phyloP scores from a whole-genome alignment of 1,139 yeast genomes.

The Yamadazyma trypodendri region DNA sequence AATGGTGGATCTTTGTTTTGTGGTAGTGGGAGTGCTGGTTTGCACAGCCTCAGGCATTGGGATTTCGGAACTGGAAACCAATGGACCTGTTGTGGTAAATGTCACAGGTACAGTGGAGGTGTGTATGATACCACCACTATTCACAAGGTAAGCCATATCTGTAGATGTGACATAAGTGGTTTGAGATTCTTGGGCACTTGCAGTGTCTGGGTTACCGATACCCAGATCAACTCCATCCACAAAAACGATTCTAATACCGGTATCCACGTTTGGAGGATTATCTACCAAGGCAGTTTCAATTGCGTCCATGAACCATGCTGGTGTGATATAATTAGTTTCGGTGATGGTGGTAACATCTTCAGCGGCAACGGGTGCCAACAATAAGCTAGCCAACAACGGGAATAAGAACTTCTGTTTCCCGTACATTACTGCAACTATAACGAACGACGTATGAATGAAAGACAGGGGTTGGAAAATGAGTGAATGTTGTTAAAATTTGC shows the following conservation, averaged over 20 bases:
- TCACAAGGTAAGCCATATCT: conserved; percentile 9
- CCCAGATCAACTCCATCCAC: conserved; percentile 24
- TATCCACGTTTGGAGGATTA: conserved; percentile 21
- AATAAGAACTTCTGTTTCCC: not conserved
- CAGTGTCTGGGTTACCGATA: not conserved
- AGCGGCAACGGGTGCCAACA: conserved; percentile 5
- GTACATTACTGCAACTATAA: not conserved
- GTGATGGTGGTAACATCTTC: conserved; percentile 25
- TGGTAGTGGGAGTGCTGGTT: conserved; percentile 3
- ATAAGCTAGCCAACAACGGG: conserved; percentile 4
- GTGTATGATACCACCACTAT: conserved; percentile 7
- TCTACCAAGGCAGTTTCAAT: conserved; percentile 22
- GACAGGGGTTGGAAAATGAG: conserved; percentile 2
- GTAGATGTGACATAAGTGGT: conserved; percentile 9
- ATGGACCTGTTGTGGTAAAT: conserved; percentile 6
- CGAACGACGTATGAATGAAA: not conserved
- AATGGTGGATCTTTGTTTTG: conserved; percentile 12
- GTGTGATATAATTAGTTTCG: conserved; percentile 31
- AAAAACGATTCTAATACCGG: conserved; percentile 35
- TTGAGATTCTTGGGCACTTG: not conserved
- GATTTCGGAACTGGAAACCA: not conserved
- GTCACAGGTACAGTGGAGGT: conserved; percentile 11
- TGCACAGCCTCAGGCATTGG: not conserved
- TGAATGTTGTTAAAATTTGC: not conserved
- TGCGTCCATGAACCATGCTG: conserved; percentile 25